These are phyloP conservation scores for Backusella sp. DNA, from an alignment of 192 early-diverging fungal genomes.

Conservation along the genomic window DNA sequence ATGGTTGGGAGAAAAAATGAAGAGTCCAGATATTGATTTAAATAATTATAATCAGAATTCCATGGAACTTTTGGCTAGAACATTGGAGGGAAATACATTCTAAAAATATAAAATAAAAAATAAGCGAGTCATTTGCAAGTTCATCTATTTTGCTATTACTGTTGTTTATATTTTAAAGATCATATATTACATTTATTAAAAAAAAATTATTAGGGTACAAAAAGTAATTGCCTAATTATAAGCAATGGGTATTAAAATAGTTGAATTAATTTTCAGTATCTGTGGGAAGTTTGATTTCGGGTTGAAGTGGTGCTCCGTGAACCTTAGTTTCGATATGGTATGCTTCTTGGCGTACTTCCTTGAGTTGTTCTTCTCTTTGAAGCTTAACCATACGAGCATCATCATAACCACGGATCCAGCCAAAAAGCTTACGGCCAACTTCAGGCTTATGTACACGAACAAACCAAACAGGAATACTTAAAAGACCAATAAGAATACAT, in stretches of 20 bases:
- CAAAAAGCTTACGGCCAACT: conserved; percentile 27
- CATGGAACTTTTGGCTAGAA: conserved; percentile 7
- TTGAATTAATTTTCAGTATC: not conserved
- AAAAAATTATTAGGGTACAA: not conserved
- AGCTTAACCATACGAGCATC: conserved; percentile 20
- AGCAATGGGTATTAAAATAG: not conserved
- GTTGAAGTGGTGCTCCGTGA: not conserved
- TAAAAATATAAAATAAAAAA: not conserved
- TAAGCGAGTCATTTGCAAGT: too few relatives aligned
- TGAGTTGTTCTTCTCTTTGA: not conserved
- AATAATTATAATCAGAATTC: not conserved
- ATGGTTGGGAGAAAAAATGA: conserved; percentile 30
- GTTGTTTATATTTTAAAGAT: not conserved
- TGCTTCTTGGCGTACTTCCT: not conserved
- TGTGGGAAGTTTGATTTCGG: not conserved
- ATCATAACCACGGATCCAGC: conserved; percentile 31
- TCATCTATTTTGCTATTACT: too few relatives aligned
- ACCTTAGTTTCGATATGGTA: not conserved
- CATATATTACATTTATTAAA: not conserved
- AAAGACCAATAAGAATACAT: conserved; percentile 23
- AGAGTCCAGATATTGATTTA: conserved; percentile 29
- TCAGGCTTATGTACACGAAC: conserved; percentile 29
- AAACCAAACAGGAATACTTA: conserved; percentile 33
- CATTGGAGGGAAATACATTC: not conserved
- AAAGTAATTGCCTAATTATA: not conserved